phyloP scores from a whole-genome alignment of 129 eudicot species.

The Ambrosia trifida region DNA sequence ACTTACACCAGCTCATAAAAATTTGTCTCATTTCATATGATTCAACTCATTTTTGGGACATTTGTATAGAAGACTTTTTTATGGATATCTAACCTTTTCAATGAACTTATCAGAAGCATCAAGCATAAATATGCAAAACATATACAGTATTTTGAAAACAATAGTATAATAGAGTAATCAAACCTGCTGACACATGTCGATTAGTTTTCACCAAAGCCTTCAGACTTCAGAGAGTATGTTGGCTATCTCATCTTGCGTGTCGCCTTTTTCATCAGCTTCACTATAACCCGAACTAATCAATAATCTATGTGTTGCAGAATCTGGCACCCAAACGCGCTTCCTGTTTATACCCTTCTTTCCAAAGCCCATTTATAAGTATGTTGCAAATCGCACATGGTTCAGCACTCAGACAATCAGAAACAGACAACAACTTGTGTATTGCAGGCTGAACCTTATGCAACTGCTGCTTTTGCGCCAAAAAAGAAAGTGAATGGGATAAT shows the following conservation, averaged over 20 bases:
- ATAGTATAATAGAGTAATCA: slow-evolving; percentile 7
- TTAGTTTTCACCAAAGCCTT: slow-evolving; percentile 50
- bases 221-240: slow-evolving; percentile 76
- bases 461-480: slow-evolving; percentile 44
- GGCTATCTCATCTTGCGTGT: slow-evolving; percentile 48
- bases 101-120: neutral
- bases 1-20: too few species aligned
- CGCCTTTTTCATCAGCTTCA: slow-evolving; percentile 26
- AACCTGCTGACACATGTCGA: slow-evolving; percentile 8
- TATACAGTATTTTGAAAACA: slow-evolving; percentile 12
- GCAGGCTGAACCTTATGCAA: slow-evolving; percentile 45
- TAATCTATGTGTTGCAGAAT: slow-evolving; percentile 56
- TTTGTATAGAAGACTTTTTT: too few species aligned
- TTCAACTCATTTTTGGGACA: too few species aligned
- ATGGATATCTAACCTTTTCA: slow-evolving; percentile 16
- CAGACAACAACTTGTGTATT: slow-evolving; percentile 36
- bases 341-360: slow-evolving; percentile 62
- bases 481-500: slow-evolving; percentile 38
- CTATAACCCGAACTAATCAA: slow-evolving; percentile 43
- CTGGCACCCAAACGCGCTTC: slow-evolving; percentile 75
- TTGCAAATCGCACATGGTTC: slow-evolving; percentile 46
- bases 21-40: too few species aligned
- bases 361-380: slow-evolving; percentile 50
- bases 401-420: slow-evolving; percentile 38
- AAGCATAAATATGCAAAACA: slow-evolving; percentile 16